Base-by-base conservation (phyloP, 116 monocot species). In the Papilionanthe hybrid region DNA sequence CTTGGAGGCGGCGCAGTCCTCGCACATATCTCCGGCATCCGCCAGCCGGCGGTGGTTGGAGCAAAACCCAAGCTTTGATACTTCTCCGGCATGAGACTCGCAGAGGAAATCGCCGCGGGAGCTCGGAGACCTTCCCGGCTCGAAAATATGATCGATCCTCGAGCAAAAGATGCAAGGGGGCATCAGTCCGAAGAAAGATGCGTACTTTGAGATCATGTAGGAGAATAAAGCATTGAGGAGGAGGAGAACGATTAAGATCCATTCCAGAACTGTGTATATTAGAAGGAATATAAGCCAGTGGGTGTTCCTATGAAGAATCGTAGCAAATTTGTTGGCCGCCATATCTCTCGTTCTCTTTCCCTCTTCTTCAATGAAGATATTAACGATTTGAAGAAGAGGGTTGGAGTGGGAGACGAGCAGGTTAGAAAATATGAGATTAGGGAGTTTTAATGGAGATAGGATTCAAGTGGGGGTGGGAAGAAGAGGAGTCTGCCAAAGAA, bases 131-230 rank as follows among this genome's bases (percentile, higher is more conserved):
- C 19, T 43, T 30, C 60, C 63, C 20, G 83, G 75, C 42, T 90
- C 86, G 75, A 92, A 87, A 27, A 88, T 79, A 78, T 80, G 84
- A 78, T 95, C 91, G 12, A 89, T 74, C 12, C 93, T 75, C n/a
- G 96, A 91, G 83, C 96, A 96, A 77, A 93, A 77, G 63, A 90
- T 45, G 81, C 96, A 96, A 18, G 96, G 91, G 17, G 96, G 87
- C 58, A 56, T 72, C 25, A 96, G 84, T 49, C 90, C 88, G 78
- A 93, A 93, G 86, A 81, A 86, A 57, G 72, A 74, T 30, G 96
- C 91, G 55, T 93, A 93, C 74, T 71, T 82, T 43, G 84, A 72
- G 88, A 88, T 87, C 80, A 87, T 76, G 72, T 87, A 89, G 72
- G 88, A 87, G 85, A 93, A 84, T 58, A 93, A 42, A 42, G 84